A percentile compares a stretch with the other conserved stretches of the same genome.
These are phyloP conservation scores for Colletotrichum tabaci DNA, from an alignment of 2,329 filamentous ascomycete genomes.

Conservation along the genomic window DNA sequence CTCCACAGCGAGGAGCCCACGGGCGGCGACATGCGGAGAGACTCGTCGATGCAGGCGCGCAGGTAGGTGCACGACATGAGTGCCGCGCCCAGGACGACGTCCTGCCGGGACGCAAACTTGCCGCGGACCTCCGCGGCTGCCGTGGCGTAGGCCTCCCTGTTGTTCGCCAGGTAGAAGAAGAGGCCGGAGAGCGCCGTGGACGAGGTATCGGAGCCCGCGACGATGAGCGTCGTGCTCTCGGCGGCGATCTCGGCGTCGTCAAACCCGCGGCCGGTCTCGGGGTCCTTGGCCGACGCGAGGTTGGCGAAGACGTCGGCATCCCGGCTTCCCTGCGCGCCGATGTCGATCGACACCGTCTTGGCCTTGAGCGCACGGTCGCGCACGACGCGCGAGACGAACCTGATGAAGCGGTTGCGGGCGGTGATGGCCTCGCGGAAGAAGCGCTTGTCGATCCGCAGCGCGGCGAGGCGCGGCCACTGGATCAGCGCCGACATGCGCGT, in stretches of 20 bases:
- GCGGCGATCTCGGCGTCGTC: slow-evolving; percentile 12
- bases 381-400: slow-evolving; percentile 5
- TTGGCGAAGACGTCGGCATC: slow-evolving; percentile 20
- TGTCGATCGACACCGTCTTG: not conserved
- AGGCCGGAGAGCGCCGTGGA: slow-evolving; percentile 26
- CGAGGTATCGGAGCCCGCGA: slow-evolving; percentile 22
- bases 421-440: slow-evolving; percentile 18
- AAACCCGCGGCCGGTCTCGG: slow-evolving; percentile 10
- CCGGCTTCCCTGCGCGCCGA: no score
- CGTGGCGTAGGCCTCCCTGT: slow-evolving; percentile 23
- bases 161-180: slow-evolving; percentile 27
- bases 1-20: slow-evolving; percentile 23
- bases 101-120: not conserved
- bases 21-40: slow-evolving; percentile 11
- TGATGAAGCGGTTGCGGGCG: slow-evolving; percentile 4
- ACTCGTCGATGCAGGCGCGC: slow-evolving; percentile 28
- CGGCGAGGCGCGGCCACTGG: slow-evolving; percentile 21
- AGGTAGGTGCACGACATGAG: slow-evolving; percentile 21
- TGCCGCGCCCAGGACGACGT: no score
- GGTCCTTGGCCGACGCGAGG: slow-evolving; percentile 14
- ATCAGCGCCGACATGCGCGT: slow-evolving; percentile 22
- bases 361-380: slow-evolving; percentile 19
- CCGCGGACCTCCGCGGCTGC: slow-evolving; percentile 15
- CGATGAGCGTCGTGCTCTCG: slow-evolving; percentile 1
- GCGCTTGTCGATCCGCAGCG: slow-evolving; percentile 10